Evolutionary conservation across 192 early-diverging fungal genomes (phyloP), one percentile per base, ranked within the genome.

Genomic region (Coemansia guatemalensis): DNA sequence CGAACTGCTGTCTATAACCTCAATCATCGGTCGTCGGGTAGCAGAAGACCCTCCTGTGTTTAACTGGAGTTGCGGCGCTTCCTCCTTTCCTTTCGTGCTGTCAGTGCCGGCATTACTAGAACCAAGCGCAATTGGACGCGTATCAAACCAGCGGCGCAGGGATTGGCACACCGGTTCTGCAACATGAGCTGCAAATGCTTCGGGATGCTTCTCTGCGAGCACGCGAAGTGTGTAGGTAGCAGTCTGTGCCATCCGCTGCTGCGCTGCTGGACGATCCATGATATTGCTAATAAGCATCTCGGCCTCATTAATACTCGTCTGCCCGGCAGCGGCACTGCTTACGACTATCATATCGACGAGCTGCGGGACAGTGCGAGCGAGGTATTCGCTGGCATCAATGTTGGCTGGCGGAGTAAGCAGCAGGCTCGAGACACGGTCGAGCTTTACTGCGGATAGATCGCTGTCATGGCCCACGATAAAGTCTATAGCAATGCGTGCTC

Each of bases 401-500:
- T 44, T 56, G 12, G 53, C 54, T 1, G 78, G 73, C 22, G 78
- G 65, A 4, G 73, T 63, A 7, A 81, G 60, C 41, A 81, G 22
- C 33, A 81, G 58, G 4, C 47, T 48, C 11, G 74, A 54, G 3
- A 75, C 58, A 18, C 70, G 74, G n/a, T 72, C 69, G 56, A 75
- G 62, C 53, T 75, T 75, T 22, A 57, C 59, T 4, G 69, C 44
- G 4, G 65, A 58, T 5, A 66, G 41, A 8, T 69, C 56, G n/a
- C 81, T 76, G 27, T 75, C 73, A 44, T 81, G 78, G 3, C 84
- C 86, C 5, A 87, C 79, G 29, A 92, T 81, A 66, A 87, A 93
- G 55, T 92, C 85, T 14, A 93, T 59, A 3, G 88, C 81, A 6
- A 86, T 75, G 8, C 71, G 81, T 0, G 88, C 83, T 11, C 92